phyloP scores from a whole-genome alignment of 2,329 filamentous ascomycete species.

The Cadophora luteo-olivacea region DNA sequence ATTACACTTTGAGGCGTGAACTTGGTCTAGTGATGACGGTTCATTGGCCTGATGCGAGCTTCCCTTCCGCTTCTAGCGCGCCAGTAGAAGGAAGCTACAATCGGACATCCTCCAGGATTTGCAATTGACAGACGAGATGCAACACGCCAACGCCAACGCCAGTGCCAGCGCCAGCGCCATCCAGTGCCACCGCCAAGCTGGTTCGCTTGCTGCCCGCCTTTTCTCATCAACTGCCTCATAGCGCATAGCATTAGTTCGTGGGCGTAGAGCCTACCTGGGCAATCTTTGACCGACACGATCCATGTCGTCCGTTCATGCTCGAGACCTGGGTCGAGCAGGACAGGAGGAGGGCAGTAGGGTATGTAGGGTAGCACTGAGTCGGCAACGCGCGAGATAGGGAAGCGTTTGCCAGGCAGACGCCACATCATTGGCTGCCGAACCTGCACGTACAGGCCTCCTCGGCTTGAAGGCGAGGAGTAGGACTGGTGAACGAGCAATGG shows the following conservation, averaged over 20 bases:
- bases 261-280: neutral
- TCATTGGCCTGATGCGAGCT: constrained; percentile 4
- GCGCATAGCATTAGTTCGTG: constrained; percentile 3
- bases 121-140: constrained; percentile 12
- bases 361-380: constrained; percentile 8
- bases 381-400: constrained; percentile 5
- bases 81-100: constrained; percentile 6
- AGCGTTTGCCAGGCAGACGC: constrained; percentile 5
- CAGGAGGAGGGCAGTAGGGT: neutral
- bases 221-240: constrained; percentile 7
- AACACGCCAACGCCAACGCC: neutral
- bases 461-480: constrained; percentile 8
- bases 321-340: neutral
- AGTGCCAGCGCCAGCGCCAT: neutral
- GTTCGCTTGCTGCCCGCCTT: neutral
- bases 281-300: constrained; percentile 1
- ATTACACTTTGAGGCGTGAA: neutral
- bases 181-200: constrained; percentile 2
- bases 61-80: constrained; percentile 14
- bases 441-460: constrained; percentile 16
- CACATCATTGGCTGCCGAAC: constrained; percentile 9
- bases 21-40: neutral
- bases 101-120: constrained; percentile 14
- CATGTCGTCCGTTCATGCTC: neutral
- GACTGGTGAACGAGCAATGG: constrained; percentile 7